Percentiles rank a stretch among this genome's conserved stretches.
phyloP scores from a whole-genome alignment of 208 protist species.

The Naegleria fowleri region DNA sequence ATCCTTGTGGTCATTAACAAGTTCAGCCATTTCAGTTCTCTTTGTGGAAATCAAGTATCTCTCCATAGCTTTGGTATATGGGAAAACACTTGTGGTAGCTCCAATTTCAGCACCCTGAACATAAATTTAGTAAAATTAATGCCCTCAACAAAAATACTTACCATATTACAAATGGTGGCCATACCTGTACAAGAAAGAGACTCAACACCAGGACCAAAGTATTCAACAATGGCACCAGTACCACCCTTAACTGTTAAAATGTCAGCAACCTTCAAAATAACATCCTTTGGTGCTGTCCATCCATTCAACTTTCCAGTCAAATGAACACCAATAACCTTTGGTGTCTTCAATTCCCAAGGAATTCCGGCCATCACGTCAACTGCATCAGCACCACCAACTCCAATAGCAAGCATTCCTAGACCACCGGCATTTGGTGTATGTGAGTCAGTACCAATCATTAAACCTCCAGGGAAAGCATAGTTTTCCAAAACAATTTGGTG shows the following conservation, averaged over 20 bases:
- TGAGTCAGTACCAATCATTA: conserved; percentile 67
- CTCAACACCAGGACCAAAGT: conserved; percentile 68
- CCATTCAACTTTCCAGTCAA: conserved; percentile 58
- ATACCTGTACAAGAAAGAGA: conserved; percentile 67
- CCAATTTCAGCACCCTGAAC: conserved; percentile 71
- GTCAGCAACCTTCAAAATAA: conserved; percentile 71
- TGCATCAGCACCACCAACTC: conserved; percentile 76
- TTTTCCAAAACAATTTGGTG: conserved; percentile 76
- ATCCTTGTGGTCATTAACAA: conserved; percentile 29
- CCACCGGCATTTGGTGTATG: conserved; percentile 67
- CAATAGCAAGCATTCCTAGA: conserved; percentile 53
- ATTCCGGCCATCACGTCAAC: conserved; percentile 77
- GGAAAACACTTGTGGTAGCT: conserved; percentile 77
- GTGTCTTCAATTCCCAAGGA: conserved; percentile 69
- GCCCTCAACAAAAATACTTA: too few relatives aligned
- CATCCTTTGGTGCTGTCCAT: conserved; percentile 65
- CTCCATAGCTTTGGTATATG: conserved; percentile 52
- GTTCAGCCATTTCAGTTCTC: conserved; percentile 49
- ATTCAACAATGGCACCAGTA: conserved; percentile 73
- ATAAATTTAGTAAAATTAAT: background rate
- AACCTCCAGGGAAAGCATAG: conserved; percentile 63
- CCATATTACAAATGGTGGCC: conserved; percentile 79
- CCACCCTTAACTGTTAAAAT: conserved; percentile 69
- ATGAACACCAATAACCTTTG: conserved; percentile 78
- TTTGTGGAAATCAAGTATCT: conserved; percentile 59